Evolutionary conservation across 225 moss, liverwort and hornwort species (phyloP).

Genomic region (Marchantia paleacea): DNA sequence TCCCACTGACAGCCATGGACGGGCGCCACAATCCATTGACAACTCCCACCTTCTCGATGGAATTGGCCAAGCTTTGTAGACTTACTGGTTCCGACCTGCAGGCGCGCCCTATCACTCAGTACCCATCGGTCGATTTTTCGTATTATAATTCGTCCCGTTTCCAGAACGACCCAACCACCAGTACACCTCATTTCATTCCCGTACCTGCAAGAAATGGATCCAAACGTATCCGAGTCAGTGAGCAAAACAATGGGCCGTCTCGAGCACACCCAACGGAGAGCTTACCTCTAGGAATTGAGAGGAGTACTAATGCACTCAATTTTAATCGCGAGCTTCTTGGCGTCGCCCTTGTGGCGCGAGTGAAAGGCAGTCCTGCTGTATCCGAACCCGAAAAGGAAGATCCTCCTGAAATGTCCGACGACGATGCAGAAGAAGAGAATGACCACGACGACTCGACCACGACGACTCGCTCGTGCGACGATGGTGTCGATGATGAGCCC

Average conservation of each 20-base stretch:
- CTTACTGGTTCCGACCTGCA: background rate
- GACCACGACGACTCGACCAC: background rate
- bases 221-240: background rate
- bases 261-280: background rate
- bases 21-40: background rate
- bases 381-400: conserved; percentile 6
- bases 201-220: background rate
- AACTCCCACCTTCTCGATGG: background rate
- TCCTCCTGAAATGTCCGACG: conserved; percentile 1
- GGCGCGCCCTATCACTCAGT: background rate
- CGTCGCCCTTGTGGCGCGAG: background rate
- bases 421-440: background rate
- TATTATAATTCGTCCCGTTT: background rate
- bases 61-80: conserved; percentile 6
- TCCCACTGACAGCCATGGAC: background rate
- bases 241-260: background rate
- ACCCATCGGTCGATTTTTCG: background rate
- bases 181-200: background rate
- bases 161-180: background rate
- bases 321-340: background rate
- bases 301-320: background rate
- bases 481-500: too few relatives aligned
- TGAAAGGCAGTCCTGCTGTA: background rate
- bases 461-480: background rate
- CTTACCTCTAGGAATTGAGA: background rate